These are phyloP conservation scores for Ceratobasidium sp. DNA, from an alignment of 1,284 basidiomycete genomes.

Conservation along the genomic window DNA sequence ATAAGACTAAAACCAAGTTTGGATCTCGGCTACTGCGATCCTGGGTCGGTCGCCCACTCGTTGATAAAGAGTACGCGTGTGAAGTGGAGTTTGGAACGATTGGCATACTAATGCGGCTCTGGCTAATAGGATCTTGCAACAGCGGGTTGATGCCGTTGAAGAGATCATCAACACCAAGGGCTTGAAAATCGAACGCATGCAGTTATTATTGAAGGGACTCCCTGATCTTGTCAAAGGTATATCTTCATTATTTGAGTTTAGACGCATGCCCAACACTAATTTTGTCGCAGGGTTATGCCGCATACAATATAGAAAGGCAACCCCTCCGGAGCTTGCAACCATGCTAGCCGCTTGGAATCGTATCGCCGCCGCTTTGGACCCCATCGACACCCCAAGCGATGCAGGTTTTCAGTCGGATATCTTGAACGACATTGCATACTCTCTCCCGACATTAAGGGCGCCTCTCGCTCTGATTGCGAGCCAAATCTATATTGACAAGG, in stretches of 20 bases:
- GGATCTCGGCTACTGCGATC: conserved; percentile 84
- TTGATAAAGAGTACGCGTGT: conserved; percentile 72
- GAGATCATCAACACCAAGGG: conserved; percentile 76
- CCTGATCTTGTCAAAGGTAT: conserved; percentile 93
- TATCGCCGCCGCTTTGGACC: conserved; percentile 75
- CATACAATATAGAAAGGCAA: conserved; percentile 53
- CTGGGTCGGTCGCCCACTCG: conserved; percentile 90
- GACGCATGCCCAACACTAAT: conserved; percentile 68
- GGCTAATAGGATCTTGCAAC: conserved; percentile 71
- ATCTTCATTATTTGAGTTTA: conserved; percentile 88
- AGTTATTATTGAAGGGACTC: conserved; percentile 76
- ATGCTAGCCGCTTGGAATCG: conserved; percentile 83
- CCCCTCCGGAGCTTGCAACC: conserved; percentile 84
- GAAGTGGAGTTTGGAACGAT: too few relatives aligned
- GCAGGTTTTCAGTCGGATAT: conserved; percentile 73
- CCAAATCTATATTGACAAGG: conserved; percentile 72
- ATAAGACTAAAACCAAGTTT: conserved; percentile 89
- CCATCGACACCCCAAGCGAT: conserved; percentile 60
- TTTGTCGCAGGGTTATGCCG: conserved; percentile 24
- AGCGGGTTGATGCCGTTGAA: conserved; percentile 85
- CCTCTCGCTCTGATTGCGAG: conserved; percentile 70
- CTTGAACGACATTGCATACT: conserved; percentile 77
- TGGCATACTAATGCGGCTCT: neutral
- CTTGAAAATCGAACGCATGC: conserved; percentile 69
- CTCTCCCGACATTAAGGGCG: conserved; percentile 74